Base-by-base conservation (phyloP, 1,284 basidiomycete species). In the Cutaneotrichosporon sp. region DNA sequence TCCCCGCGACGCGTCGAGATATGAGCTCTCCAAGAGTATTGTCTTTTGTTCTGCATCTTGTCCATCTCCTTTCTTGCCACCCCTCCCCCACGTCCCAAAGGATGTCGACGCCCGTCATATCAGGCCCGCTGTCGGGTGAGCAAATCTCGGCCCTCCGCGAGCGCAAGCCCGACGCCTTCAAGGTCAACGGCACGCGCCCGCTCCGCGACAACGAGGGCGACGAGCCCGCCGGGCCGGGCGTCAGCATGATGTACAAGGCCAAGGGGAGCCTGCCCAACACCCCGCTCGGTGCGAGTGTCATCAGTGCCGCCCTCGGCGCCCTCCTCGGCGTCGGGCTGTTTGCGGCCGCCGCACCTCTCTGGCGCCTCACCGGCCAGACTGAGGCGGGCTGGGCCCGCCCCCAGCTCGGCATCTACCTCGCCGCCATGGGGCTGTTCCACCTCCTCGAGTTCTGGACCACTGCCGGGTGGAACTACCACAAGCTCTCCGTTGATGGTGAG, bases 371-470 rank as follows among this genome's bases (percentile, higher is more conserved):
- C 1, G 68, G 68, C 6, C 56, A 68, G 14, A 68, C 66, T 5
- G 77, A 77, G 36, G 89, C 86, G 66, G 45, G 49, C 83, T 90
- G 89, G 86, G 78, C 85, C 0, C 89, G 87, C 22, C 86, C 87
- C 54, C 89, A 90, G 74, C 82, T 95, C 1, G 91, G 89, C 0
- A 87, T 91, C 76, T 97, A 93, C 77, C 67, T 90, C 45, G 86
- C 88, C 27, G 83, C 88, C 1, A 92, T 91, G 89, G 84, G 89
- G 1, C 80, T 83, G 36, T 99, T 99, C 75, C 97, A 99, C 74
- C 89, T 94, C 85, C 87, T 86, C 42, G 97, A 99, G 77, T 99
- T 95, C 75, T 89, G 89, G 56, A 92, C 95, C 8, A 98, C 97
- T 4, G 94, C 95, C 1, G 90, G 91, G 20, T 99, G 92, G 90